These are phyloP conservation scores for Pyrenophora graminea DNA, from an alignment of 2,329 filamentous ascomycete species.

Conservation along the genomic window DNA sequence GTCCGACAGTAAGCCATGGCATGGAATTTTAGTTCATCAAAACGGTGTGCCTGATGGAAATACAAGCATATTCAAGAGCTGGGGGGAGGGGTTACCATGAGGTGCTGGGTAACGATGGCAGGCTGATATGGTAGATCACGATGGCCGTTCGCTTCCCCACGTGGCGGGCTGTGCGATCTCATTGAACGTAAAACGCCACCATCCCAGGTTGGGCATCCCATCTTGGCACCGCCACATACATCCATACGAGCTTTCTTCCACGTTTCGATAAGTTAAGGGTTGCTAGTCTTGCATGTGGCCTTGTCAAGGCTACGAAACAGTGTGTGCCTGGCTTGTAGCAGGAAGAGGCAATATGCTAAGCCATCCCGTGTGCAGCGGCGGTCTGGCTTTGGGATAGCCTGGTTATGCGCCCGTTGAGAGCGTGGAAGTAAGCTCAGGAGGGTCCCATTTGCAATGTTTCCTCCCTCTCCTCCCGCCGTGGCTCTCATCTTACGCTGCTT, in stretches of 20 bases:
- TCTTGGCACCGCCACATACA: slow-evolving; percentile 16
- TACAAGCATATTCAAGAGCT: background rate
- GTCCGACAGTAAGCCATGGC: background rate
- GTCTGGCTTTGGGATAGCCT: slow-evolving; percentile 19
- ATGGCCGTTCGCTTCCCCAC: slow-evolving; percentile 26
- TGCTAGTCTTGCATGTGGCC: slow-evolving; percentile 7
- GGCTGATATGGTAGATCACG: slow-evolving; percentile 6
- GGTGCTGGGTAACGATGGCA: slow-evolving; percentile 1
- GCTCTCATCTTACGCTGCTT: slow-evolving; percentile 21
- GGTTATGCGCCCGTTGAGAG: slow-evolving; percentile 5
- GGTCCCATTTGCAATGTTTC: slow-evolving; percentile 14
- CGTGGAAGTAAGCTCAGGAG: slow-evolving; percentile 14
- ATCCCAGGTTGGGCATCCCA: slow-evolving; percentile 11
- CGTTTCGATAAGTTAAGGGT: slow-evolving; percentile 5
- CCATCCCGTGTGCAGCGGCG: slow-evolving; percentile 14
- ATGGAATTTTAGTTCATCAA: background rate
- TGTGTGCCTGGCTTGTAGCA: slow-evolving; percentile 13
- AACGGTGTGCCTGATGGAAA: background rate
- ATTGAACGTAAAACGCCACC: slow-evolving; percentile 21
- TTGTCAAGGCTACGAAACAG: slow-evolving; percentile 9
- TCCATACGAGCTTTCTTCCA: slow-evolving; percentile 14
- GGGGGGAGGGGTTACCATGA: background rate
- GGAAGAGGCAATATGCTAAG: slow-evolving; percentile 21
- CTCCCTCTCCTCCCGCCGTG: slow-evolving; percentile 13
- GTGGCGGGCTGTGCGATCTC: slow-evolving; percentile 24